phyloP scores from a whole-genome alignment of 2,329 filamentous ascomycete species.

The Tolypocladium cylindrosporum region DNA sequence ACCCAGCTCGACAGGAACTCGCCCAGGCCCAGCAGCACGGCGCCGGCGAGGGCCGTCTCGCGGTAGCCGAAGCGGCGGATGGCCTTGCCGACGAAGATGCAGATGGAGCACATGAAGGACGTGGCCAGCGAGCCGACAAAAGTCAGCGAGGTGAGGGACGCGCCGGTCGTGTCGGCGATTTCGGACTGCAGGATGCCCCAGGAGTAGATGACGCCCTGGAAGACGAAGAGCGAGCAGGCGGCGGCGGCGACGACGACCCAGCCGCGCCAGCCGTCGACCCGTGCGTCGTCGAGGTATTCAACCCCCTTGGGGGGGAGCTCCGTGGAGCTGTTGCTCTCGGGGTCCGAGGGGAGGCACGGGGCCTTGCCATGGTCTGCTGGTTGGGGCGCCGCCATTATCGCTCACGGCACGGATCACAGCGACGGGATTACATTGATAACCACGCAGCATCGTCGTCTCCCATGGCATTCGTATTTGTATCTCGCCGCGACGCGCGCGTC shows the following conservation, averaged over 20 bases:
- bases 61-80: slow-evolving; percentile 13
- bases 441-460: too few relatives aligned
- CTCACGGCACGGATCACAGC: background rate
- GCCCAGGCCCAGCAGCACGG: slow-evolving; percentile 14
- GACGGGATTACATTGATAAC: background rate
- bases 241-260: slow-evolving; percentile 16
- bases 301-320: background rate
- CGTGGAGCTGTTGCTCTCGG: background rate
- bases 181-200: slow-evolving; percentile 16
- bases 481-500: background rate
- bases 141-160: slow-evolving; percentile 14
- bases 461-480: background rate
- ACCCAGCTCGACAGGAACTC: slow-evolving; percentile 16
- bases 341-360: background rate
- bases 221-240: slow-evolving; percentile 14
- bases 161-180: slow-evolving; percentile 10
- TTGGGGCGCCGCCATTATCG: background rate
- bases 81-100: slow-evolving; percentile 12
- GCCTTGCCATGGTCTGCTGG: background rate
- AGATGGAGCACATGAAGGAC: slow-evolving; percentile 16
- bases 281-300: background rate
- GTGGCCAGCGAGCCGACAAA: slow-evolving; percentile 17
- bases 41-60: slow-evolving; percentile 11
- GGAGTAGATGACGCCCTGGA: slow-evolving; percentile 17
- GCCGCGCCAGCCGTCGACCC: slow-evolving; percentile 8